Percentiles rank a stretch among this genome's conserved stretches.
Evolutionary conservation across 73 alveolate species (phyloP).

Genomic region (Symbiodinium pilosum): DNA sequence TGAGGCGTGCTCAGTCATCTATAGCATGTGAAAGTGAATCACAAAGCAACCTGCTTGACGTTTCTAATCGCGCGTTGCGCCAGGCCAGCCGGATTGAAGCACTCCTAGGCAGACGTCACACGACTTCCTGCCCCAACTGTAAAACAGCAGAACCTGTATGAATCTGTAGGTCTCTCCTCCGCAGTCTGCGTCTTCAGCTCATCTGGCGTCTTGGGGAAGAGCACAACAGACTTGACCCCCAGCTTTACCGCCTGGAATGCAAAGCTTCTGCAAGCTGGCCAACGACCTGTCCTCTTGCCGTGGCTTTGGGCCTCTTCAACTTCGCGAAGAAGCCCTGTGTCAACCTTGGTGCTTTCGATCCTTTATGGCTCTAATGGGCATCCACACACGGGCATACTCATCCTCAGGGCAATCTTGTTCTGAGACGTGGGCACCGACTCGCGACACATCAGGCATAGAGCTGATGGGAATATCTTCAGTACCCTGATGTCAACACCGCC

Average conservation of each 20-base stretch:
- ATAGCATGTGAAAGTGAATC: no score
- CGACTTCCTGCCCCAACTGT: no score
- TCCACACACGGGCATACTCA: background rate
- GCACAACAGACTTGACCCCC: slow-evolving; percentile 91
- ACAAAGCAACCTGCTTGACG: slow-evolving; percentile 83
- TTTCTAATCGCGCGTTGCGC: slow-evolving; percentile 87
- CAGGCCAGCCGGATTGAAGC: slow-evolving; percentile 89
- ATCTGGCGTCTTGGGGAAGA: slow-evolving; percentile 94
- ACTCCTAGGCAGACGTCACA: slow-evolving; percentile 8
- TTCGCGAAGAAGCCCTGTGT: slow-evolving; percentile 66
- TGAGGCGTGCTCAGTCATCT: no score
- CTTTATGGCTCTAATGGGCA: background rate
- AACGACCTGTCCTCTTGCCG: no score
- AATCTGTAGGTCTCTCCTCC: slow-evolving; percentile 6
- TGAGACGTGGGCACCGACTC: slow-evolving; percentile 30
- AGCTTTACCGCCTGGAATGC: slow-evolving; percentile 45
- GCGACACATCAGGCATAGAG: slow-evolving; percentile 91
- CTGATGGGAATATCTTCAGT: slow-evolving; percentile 88
- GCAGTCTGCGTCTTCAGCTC: slow-evolving; percentile 87
- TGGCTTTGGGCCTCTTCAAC: slow-evolving; percentile 64
- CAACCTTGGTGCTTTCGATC: slow-evolving; percentile 16
- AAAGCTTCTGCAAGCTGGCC: no score
- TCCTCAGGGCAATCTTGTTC: background rate
- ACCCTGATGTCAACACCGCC: slow-evolving; percentile 17
- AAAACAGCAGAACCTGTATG: no score